These are phyloP conservation scores for Eurotiales sp. DNA, from an alignment of 2,329 filamentous ascomycete genomes.

Conservation along the genomic window DNA sequence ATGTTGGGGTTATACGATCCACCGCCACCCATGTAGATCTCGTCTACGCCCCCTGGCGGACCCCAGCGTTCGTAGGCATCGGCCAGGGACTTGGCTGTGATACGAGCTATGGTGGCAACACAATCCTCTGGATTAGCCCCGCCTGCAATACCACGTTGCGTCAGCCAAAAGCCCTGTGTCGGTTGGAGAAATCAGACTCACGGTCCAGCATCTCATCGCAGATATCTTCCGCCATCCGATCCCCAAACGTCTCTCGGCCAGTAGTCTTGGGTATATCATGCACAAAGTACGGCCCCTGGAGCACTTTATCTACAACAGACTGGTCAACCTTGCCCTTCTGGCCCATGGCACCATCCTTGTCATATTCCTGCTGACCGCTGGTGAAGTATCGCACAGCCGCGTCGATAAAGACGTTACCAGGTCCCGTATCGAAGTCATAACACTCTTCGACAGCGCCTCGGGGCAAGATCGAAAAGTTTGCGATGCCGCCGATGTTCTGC, in stretches of 20 bases:
- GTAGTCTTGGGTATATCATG: constrained; percentile 53
- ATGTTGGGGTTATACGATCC: constrained; percentile 57
- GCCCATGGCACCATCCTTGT: constrained; percentile 48
- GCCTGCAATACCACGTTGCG: too few relatives aligned
- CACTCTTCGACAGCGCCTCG: constrained; percentile 22
- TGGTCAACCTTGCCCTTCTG: constrained; percentile 45
- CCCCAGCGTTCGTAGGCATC: constrained; percentile 46
- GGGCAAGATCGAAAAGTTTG: constrained; percentile 56
- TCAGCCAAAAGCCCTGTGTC: too few relatives aligned
- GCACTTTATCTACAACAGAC: constrained; percentile 47
- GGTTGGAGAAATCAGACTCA: too few relatives aligned
- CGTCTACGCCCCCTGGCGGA: constrained; percentile 42
- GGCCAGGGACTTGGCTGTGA: constrained; percentile 55
- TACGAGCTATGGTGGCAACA: constrained; percentile 55
- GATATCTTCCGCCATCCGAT: constrained; percentile 43
- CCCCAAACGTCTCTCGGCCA: constrained; percentile 54
- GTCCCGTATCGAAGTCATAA: constrained; percentile 47
- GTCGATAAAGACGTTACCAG: constrained; percentile 52
- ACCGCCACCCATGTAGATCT: constrained; percentile 60
- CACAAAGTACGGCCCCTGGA: constrained; percentile 47
- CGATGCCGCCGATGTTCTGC: constrained; percentile 58
- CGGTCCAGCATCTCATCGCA: constrained; percentile 11
- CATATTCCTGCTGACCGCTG: constrained; percentile 44
- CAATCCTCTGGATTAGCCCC: constrained; percentile 49
- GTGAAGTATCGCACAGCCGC: constrained; percentile 51